Conservation (phyloP, 768 basidiomycete genomes). For the Mycena chlorophos region DNA sequence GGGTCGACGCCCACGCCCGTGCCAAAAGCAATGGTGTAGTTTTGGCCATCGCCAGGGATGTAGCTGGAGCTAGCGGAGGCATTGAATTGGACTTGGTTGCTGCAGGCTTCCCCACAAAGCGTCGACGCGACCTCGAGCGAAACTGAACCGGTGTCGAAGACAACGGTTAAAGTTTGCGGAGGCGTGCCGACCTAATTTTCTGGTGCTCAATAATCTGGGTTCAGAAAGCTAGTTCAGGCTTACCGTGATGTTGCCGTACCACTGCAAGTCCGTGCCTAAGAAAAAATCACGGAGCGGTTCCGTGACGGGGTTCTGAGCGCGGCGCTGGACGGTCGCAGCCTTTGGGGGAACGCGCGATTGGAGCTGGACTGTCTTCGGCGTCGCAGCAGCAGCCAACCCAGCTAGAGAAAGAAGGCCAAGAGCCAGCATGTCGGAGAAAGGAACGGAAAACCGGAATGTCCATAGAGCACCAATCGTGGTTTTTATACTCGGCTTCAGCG, state of each 20-base stretch:
- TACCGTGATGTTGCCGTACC: background rate
- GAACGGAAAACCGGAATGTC: background rate
- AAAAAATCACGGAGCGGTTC: slow-evolving; percentile 54
- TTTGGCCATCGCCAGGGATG: background rate
- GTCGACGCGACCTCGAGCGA: slow-evolving; percentile 29
- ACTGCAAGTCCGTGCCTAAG: slow-evolving; percentile 60
- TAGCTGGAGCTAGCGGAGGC: slow-evolving; percentile 30
- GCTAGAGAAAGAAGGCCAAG: slow-evolving; percentile 7
- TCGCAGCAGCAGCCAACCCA: slow-evolving; percentile 7
- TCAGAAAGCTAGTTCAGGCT: background rate
- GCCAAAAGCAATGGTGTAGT: background rate
- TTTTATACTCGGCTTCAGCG: no score
- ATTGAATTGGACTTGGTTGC: slow-evolving; percentile 48
- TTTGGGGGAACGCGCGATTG: slow-evolving; percentile 18
- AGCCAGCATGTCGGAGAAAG: slow-evolving; percentile 11
- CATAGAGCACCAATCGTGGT: no score
- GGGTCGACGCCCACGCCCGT: slow-evolving; percentile 51
- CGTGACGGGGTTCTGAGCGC: slow-evolving; percentile 40
- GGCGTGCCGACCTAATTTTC: slow-evolving; percentile 55
- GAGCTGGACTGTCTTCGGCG: slow-evolving; percentile 15
- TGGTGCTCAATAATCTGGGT: slow-evolving; percentile 42
- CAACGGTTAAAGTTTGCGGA: slow-evolving; percentile 49
- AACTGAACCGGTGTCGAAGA: slow-evolving; percentile 58
- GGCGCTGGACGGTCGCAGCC: slow-evolving; percentile 28
- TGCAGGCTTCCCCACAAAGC: slow-evolving; percentile 45